These are phyloP conservation scores for Hyaloscypha bicolor DNA, from an alignment of 495 filamentous ascomycete genomes.

Conservation along the genomic window DNA sequence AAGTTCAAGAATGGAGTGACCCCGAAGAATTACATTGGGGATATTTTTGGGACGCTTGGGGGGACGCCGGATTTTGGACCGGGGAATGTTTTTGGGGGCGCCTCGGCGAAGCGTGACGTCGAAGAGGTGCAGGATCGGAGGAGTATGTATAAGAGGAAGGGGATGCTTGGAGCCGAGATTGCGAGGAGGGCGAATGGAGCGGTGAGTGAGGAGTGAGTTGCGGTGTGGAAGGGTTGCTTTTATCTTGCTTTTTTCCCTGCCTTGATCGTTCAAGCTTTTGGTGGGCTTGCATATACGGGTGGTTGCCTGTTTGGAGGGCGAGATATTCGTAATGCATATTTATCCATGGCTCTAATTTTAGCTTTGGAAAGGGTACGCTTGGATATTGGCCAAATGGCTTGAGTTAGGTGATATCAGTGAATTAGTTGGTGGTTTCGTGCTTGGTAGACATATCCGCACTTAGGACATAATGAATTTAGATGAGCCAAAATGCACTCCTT, in stretches of 20 bases:
- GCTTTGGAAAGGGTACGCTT: not conserved
- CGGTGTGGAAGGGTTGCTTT: not conserved
- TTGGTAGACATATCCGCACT: not conserved
- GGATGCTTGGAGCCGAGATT: slow-evolving; percentile 16
- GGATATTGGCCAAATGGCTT: not conserved
- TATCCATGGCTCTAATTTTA: not conserved
- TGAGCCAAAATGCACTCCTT: not conserved
- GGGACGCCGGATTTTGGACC: slow-evolving; percentile 69
- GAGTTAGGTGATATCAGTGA: not conserved
- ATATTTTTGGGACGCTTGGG: slow-evolving; percentile 69
- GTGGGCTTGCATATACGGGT: not conserved
- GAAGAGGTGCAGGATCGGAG: not conserved
- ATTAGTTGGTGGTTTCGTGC: too few species aligned
- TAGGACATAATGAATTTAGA: not conserved
- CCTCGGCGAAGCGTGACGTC: not conserved
- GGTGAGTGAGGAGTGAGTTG: not conserved
- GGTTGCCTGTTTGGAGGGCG: not conserved
- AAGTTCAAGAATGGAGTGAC: slow-evolving; percentile 61
- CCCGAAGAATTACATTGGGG: slow-evolving; percentile 70
- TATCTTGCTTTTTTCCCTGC: not conserved
- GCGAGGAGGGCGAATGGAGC: slow-evolving; percentile 16
- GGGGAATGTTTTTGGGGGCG: not conserved
- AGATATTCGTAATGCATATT: not conserved
- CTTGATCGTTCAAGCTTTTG: not conserved
- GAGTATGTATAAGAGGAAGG: slow-evolving; percentile 20